Base-by-base conservation (phyloP, 805 yeast species). In the Ogataea siamensis region DNA sequence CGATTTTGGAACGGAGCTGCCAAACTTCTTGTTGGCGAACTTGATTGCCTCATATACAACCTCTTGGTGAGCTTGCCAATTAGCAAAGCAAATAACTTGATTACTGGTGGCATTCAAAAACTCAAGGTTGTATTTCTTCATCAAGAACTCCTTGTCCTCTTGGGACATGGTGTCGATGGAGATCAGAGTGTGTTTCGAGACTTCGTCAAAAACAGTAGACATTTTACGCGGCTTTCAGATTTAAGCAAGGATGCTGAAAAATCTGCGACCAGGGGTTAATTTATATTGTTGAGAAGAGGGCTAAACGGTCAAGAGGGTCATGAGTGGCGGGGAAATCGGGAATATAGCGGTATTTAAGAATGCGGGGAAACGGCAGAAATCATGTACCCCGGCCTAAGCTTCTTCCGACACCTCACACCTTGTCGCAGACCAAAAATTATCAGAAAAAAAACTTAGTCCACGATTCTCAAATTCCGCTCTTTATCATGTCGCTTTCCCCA, bases 31-130 rank as follows among this genome's bases (percentile, higher is more conserved):
- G 16, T 41, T 43, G 20, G 45, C 52, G 3, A 46, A 18, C 17
- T 27, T 25, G n/a, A 43, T 37, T 4, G 59, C 59, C 34, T 54
- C 55, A 3, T 39, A 23, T 22, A 57, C 32, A 13, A 38, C 37
- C 16, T 48, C 47, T 15, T 53, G 58, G 27, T 55, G 53, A 7
- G 30, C 32, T 14, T 38, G 10, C 60, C 58, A 55, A 26, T 49
- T 45, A 31, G 22, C 39, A 32, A 37, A 55, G 28, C 46, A 38
- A 32, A 55, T 55, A 16, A 47, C 58, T 43, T 57, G 60, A 41
- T 57, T 57, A 3, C 59, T 54, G 31, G 60, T 57, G 10, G 62
- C 60, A 39, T 55, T 53, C 24, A 43, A 23, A 32, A 57, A 57
- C 24, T 46, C 35, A 17, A 52, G 28, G 5, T 37, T 44, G 31